Conservation (phyloP, 164 flowering plant genomes). For the Sedum album region DNA sequence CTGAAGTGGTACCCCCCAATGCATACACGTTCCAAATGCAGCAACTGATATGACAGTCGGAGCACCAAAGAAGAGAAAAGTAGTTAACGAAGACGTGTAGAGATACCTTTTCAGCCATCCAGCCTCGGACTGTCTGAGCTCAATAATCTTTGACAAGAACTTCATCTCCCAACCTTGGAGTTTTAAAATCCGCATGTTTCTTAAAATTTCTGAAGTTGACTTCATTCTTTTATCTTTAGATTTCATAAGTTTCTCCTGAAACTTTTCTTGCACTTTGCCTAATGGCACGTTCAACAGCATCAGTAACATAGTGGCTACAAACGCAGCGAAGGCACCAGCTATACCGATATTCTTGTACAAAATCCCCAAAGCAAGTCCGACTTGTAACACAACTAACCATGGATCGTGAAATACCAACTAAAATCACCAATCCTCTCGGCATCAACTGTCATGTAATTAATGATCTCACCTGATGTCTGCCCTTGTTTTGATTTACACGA, state of each 20-base stretch:
- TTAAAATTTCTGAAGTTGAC: conserved; percentile 38
- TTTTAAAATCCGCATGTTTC: conserved; percentile 53
- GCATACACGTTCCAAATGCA: conserved; percentile 36
- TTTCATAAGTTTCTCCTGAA: conserved; percentile 37
- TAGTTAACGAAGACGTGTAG: conserved; percentile 27
- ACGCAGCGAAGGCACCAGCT: conserved; percentile 22
- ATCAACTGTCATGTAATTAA: conserved; percentile 47
- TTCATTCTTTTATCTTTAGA: conserved; percentile 47
- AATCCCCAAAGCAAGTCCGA: conserved; percentile 30
- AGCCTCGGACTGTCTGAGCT: conserved; percentile 28
- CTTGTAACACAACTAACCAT: conserved; percentile 34
- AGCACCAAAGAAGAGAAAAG: conserved; percentile 32
- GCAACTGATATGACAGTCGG: conserved; percentile 42
- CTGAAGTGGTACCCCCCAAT: conserved; percentile 37
- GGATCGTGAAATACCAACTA: conserved; percentile 35
- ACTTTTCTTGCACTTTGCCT: conserved; percentile 30
- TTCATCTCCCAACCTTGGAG: conserved; percentile 61
- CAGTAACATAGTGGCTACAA: conserved; percentile 25
- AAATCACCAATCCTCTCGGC: conserved; percentile 38
- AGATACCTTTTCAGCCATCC: conserved; percentile 31
- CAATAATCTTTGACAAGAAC: conserved; percentile 33
- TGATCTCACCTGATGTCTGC: conserved; percentile 42
- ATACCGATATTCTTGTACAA: conserved; percentile 31
- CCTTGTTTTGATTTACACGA: conserved; percentile 24
- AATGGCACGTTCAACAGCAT: conserved; percentile 43